phyloP scores from a whole-genome alignment of 2,329 filamentous ascomycete genomes.

The Phialophora chinensis region DNA sequence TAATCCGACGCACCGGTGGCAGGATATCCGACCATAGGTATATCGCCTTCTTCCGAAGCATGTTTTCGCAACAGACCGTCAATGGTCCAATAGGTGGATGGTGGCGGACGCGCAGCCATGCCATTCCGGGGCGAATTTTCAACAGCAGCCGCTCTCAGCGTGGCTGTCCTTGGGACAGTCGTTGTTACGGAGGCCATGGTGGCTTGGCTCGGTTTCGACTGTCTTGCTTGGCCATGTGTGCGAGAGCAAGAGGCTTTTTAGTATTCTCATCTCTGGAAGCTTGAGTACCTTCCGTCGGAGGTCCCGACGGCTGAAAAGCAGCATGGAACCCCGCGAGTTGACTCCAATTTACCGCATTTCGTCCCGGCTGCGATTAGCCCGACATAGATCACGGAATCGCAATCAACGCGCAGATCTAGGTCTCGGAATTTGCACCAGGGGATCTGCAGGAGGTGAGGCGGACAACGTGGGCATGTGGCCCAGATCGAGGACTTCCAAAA shows the following conservation, averaged over 20 bases:
- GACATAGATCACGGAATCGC: not conserved
- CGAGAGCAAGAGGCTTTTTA: not conserved
- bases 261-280: not conserved
- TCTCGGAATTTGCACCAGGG: not conserved
- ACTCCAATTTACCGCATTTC: not conserved
- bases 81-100: constrained; percentile 21
- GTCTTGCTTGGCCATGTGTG: not conserved
- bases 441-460: too few relatives aligned
- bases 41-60: constrained; percentile 16
- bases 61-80: constrained; percentile 27
- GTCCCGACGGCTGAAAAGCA: constrained; percentile 33
- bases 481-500: too few relatives aligned
- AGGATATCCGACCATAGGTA: constrained; percentile 31
- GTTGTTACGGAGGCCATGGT: constrained; percentile 4
- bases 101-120: constrained; percentile 1
- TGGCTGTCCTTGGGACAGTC: not conserved
- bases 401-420: not conserved
- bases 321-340: not conserved
- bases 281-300: not conserved
- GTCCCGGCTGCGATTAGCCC: not conserved
- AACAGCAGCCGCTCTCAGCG: not conserved
- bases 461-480: too few relatives aligned
- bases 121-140: constrained; percentile 1
- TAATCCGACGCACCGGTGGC: constrained; percentile 25
- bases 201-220: not conserved